Base-by-base conservation (phyloP, 345 rosid species). In the Syzygium oleosum region DNA sequence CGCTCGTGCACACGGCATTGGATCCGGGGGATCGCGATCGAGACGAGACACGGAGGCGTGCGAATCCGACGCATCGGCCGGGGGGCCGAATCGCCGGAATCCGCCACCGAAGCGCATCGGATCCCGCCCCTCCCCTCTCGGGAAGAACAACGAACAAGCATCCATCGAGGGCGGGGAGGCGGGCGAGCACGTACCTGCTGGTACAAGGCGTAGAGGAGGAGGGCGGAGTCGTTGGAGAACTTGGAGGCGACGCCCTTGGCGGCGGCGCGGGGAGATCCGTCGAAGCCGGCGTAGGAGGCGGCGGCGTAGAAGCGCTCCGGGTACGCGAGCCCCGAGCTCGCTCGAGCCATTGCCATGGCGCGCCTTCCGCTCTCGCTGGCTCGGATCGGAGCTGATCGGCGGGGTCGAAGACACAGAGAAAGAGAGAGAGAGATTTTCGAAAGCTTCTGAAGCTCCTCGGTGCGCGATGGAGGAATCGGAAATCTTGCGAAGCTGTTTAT, bases 291-390 rank as follows among this genome's bases (percentile, higher is more conserved):
- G 88, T 88, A 97, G 16, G 98, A 86, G 51, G 99, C 96, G n/a
- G 99, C 99, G 10, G 98, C 97, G 87, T 93, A 98, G 93, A 98
- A 98, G 53, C 99, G 94, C 89, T 97, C 98, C 46, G 99, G 99
- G 91, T 96, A 97, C 77, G 99, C 97, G 90, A 96, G 98, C 91
- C 98, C 98, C 87, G 99, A 94, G 94, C 93, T 95, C 87, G 94
- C 95, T 91, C 99, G 90, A 80, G 87, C 88, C 88, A 87, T 65
- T 43, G 86, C 94, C 94, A 88, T 88, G 27, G 55, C 41, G 16
- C 25, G 25, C 11, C 58, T 13, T 34, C n/a, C n/a, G n/a, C n/a
- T n/a, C n/a, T n/a, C n/a, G n/a, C n/a, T n/a, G n/a, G n/a, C n/a
- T n/a, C 83, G 83, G 83, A 73, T 73, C 83, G 83, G 49, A 73